Evolutionary conservation across 495 filamentous ascomycete genomes (phyloP).

Genomic region (Peziza echinospora): DNA sequence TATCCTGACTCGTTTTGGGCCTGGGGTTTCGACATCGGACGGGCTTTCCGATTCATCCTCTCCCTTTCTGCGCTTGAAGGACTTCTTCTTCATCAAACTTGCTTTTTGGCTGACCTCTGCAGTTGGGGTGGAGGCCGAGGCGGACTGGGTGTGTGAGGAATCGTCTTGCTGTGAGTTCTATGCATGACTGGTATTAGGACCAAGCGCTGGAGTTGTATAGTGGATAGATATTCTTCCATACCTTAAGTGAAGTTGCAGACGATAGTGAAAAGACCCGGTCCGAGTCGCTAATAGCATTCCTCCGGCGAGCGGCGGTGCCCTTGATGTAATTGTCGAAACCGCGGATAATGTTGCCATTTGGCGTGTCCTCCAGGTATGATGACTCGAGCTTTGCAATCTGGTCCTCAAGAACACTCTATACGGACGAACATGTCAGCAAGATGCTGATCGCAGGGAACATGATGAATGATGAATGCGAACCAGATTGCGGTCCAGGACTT

Average conservation of each 20-base stretch:
- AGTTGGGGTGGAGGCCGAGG: constrained; percentile 14
- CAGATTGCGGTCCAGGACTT: constrained; percentile 43
- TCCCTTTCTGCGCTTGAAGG: constrained; percentile 12
- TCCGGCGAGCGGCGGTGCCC: constrained; percentile 35
- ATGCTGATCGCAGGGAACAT: no score
- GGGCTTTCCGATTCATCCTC: constrained; percentile 20
- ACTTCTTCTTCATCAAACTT: constrained; percentile 13
- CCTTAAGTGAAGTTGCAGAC: constrained; percentile 31
- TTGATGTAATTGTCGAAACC: constrained; percentile 98
- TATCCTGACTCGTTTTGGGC: constrained; percentile 18
- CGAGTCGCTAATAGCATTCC: constrained; percentile 28
- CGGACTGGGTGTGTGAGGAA: constrained; percentile 12
- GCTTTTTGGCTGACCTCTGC: constrained; percentile 2
- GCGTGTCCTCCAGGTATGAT: constrained; percentile 76
- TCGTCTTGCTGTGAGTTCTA: constrained; percentile 12
- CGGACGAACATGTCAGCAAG: no score
- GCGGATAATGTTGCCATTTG: constrained; percentile 80
- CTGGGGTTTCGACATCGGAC: constrained; percentile 20
- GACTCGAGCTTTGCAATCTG: constrained; percentile 66
- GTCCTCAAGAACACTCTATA: constrained; percentile 48
- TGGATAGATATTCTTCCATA: constrained; percentile 2
- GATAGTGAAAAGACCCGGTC: constrained; percentile 38
- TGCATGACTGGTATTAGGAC: no score
- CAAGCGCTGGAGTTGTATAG: no score
- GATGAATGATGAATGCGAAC: no score